A percentile compares a stretch with the other conserved stretches of the same genome.
Evolutionary conservation across 441 rosid genomes (phyloP).

Genomic region (Mallotus repandus): DNA sequence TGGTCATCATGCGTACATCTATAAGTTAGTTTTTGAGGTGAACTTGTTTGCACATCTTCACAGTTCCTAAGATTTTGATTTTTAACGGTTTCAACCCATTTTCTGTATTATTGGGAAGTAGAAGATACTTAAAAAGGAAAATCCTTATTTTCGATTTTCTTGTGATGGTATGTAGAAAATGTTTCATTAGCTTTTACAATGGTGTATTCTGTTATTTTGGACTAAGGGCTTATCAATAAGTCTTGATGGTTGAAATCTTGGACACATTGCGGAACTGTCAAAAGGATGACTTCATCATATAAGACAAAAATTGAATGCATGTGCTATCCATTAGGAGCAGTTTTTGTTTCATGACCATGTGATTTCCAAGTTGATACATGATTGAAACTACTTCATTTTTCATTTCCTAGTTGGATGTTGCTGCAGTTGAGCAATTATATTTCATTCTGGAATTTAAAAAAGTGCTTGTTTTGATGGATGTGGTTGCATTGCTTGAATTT

Average conservation of each 20-base stretch:
- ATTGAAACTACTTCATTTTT: not conserved
- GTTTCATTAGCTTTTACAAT: not conserved
- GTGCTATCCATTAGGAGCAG: not conserved
- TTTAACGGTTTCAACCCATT: not conserved
- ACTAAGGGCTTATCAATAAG: not conserved
- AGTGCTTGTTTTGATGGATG: not conserved
- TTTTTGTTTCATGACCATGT: not conserved
- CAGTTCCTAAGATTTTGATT: constrained; percentile 4
- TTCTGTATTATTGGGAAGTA: not conserved
- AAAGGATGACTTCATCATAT: not conserved
- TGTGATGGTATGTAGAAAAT: not conserved
- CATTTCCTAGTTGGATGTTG: not conserved
- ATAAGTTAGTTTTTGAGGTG: not conserved
- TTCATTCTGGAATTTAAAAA: not conserved
- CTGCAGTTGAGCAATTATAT: not conserved
- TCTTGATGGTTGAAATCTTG: not conserved
- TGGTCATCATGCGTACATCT: not conserved
- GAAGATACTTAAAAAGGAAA: not conserved
- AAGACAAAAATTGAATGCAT: not conserved
- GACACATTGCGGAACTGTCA: not conserved
- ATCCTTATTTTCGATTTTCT: not conserved
- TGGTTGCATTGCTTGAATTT: not conserved
- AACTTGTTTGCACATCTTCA: not conserved
- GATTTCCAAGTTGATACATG: not conserved
- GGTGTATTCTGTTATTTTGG: not conserved